These are phyloP conservation scores for Salvia miltiorrhiza DNA, from an alignment of 257 asterid species.

Conservation along the genomic window DNA sequence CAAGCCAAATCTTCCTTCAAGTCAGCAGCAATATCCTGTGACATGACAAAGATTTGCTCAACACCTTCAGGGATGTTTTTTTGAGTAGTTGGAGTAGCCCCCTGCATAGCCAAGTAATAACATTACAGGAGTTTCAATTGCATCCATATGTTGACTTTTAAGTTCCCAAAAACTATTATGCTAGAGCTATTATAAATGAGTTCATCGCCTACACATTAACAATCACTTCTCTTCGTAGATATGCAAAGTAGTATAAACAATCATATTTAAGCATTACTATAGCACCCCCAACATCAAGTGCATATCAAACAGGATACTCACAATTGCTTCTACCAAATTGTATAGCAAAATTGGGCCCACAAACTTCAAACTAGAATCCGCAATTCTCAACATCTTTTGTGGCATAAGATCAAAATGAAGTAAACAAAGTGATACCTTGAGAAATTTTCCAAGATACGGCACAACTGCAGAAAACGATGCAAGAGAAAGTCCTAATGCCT, in stretches of 20 bases:
- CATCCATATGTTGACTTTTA: not conserved
- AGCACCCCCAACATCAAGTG: not conserved
- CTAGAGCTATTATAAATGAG: not conserved
- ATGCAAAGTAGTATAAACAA: not conserved
- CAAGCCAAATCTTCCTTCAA: constrained; percentile 91
- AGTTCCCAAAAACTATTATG: not conserved
- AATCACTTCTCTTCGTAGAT: not conserved
- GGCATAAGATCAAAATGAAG: constrained; percentile 1
- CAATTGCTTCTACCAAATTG: no score
- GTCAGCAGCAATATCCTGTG: constrained; percentile 43
- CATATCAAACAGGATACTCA: not conserved
- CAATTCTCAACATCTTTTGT: not conserved
- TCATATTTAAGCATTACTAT: not conserved
- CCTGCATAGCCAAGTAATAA: constrained; percentile 42
- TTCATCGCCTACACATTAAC: not conserved
- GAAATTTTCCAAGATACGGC: constrained; percentile 85
- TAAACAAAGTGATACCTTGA: constrained; percentile 46
- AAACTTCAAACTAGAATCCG: not conserved
- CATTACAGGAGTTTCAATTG: not conserved
- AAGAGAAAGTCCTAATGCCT: constrained; percentile 74
- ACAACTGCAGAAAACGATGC: constrained; percentile 70
- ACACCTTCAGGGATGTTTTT: constrained; percentile 63
- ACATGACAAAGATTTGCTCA: constrained; percentile 71
- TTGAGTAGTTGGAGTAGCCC: constrained; percentile 51
- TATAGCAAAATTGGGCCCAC: no score